Conservation (phyloP, 345 rosid species). For the Carallia brachiata region DNA sequence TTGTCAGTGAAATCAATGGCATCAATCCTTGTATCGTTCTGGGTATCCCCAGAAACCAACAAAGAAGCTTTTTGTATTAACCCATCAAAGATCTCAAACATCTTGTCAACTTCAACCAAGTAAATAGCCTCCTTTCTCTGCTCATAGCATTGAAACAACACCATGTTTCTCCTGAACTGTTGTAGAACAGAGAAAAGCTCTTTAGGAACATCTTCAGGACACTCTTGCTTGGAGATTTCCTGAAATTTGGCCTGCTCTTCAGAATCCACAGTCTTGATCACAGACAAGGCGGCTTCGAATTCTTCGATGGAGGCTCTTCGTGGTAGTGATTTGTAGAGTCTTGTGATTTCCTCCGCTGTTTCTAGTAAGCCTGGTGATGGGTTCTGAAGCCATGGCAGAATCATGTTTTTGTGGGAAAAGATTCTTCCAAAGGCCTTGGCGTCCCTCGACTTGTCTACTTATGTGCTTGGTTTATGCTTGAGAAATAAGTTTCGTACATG, state of each 20-base stretch:
- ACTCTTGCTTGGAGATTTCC: conserved; percentile 38
- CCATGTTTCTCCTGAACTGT: conserved; percentile 38
- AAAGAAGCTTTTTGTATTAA: conserved; percentile 49
- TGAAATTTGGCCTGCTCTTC: conserved; percentile 48
- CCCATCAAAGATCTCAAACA: conserved; percentile 46
- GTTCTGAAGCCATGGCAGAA: conserved; percentile 39
- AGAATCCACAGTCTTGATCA: conserved; percentile 33
- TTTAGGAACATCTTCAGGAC: conserved; percentile 41
- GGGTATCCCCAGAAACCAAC: conserved; percentile 47
- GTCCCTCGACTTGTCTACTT: no score
- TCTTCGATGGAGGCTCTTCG: conserved; percentile 54
- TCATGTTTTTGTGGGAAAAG: no score
- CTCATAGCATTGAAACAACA: conserved; percentile 44
- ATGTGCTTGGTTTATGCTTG: no score
- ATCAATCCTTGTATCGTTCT: conserved; percentile 14
- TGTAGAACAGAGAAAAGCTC: conserved; percentile 46
- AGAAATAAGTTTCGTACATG: no score
- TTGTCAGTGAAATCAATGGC: conserved; percentile 25
- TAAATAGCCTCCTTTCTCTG: conserved; percentile 51
- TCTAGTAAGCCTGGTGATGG: conserved; percentile 40
- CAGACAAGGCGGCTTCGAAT: conserved; percentile 53
- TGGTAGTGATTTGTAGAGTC: conserved; percentile 54
- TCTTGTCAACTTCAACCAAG: conserved; percentile 48
- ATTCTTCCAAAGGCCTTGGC: no score
- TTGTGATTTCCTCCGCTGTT: conserved; percentile 50